These are phyloP conservation scores for Neocucurbitaria cava DNA, from an alignment of 2,329 filamentous ascomycete genomes.

Conservation along the genomic window DNA sequence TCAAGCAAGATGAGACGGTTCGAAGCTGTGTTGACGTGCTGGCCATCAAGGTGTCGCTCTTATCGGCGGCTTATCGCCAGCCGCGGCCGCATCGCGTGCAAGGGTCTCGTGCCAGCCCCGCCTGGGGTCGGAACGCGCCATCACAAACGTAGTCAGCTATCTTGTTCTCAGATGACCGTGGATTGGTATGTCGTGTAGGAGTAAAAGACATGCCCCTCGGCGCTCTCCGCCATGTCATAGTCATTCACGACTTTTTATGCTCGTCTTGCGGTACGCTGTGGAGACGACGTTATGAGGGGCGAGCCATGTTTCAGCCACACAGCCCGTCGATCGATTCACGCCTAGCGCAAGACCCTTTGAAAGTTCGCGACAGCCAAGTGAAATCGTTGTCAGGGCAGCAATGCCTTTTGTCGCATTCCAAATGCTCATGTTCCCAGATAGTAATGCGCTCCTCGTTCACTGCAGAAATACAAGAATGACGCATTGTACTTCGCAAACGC, in stretches of 20 bases:
- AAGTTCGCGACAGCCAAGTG: slow-evolving; percentile 4
- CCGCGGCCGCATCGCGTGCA: slow-evolving; percentile 16
- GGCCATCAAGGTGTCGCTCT: slow-evolving; percentile 20
- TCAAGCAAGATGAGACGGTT: neutral
- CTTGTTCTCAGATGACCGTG: too few species aligned
- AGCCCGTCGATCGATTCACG: neutral
- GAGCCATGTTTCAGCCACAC: neutral
- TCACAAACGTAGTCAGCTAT: too few species aligned
- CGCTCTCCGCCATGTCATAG: neutral
- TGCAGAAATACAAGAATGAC: neutral
- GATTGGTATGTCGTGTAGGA: too few species aligned
- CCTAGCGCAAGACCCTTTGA: slow-evolving; percentile 1
- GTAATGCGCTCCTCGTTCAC: neutral
- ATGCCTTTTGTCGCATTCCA: neutral
- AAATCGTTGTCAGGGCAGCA: slow-evolving; percentile 1
- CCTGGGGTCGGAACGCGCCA: slow-evolving; percentile 7
- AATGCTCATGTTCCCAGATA: neutral
- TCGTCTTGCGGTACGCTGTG: neutral
- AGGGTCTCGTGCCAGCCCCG: slow-evolving; percentile 22
- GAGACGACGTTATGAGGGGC: neutral
- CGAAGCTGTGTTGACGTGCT: slow-evolving; percentile 7
- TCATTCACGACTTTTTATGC: neutral
- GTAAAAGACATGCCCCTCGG: neutral
- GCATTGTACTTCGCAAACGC: neutral
- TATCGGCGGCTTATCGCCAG: slow-evolving; percentile 28